Percentiles rank a stretch among this genome's conserved stretches.
Conservation (phyloP, 169 alveolate genomes). For the Eimeria brunetti region DNA sequence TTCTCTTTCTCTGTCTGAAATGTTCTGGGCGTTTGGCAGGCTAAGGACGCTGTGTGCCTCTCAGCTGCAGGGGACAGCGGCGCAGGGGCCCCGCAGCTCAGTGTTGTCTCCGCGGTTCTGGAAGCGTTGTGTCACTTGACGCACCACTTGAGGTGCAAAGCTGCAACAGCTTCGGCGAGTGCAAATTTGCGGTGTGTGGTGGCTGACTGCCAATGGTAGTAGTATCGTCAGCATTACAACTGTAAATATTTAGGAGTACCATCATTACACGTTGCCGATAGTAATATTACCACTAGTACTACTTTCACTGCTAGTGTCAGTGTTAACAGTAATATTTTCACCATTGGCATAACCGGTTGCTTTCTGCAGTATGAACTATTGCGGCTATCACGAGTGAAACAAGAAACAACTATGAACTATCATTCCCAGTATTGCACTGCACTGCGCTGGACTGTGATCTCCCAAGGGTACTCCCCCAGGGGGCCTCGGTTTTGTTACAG, state of each 20-base stretch:
- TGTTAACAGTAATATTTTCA: neutral
- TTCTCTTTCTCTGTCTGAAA: neutral
- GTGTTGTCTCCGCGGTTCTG: neutral
- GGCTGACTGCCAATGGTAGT: no score
- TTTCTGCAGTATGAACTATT: neutral
- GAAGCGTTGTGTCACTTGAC: conserved; percentile 11
- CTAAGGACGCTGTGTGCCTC: neutral
- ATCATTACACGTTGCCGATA: neutral
- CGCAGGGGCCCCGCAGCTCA: neutral
- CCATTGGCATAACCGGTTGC: neutral
- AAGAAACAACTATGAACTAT: neutral
- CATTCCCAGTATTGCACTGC: neutral
- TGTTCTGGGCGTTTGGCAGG: neutral
- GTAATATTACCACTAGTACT: neutral
- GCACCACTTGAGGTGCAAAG: conserved; percentile 9
- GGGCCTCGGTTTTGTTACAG: neutral
- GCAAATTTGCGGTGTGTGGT: conserved; percentile 34
- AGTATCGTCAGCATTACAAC: no score
- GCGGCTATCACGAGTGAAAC: neutral
- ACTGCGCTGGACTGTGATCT: neutral
- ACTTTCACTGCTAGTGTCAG: neutral
- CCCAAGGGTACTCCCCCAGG: neutral
- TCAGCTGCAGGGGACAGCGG: neutral
- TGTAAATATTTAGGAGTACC: neutral
- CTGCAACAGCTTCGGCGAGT: conserved; percentile 15